Evolutionary conservation across 2,329 filamentous ascomycete species (phyloP), one percentile per base, ranked within the genome.

Genomic region (Alternaria triticimaculans): DNA sequence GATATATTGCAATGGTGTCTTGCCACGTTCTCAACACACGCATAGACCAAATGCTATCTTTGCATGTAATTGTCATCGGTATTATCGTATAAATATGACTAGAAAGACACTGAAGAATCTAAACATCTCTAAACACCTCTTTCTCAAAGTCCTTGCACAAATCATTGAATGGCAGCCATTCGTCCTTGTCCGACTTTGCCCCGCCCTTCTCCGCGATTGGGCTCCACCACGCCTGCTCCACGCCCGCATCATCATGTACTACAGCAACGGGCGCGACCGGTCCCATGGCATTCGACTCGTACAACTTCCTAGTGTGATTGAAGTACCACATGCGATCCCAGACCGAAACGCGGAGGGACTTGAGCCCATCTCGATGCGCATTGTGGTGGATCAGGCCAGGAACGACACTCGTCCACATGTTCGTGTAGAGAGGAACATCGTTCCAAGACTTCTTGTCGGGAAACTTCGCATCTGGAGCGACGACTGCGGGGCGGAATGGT

Each of bases 291-390:
- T 58, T 37, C 18, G 55, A 49, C 30, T 25, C 26, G 21, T 43
- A 58, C 21, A 58, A 33, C 4, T 11, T 15, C 9, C 55, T 30
- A 21, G 55, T 30, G 11, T 49, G 21, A 7, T 18, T n/a, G 4
- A 58, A 58, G 15, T 49, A 58, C 55, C 55, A 58, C 28, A 46
- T 48, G 20, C 55, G 55, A 58, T 58, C 45, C 55, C 45, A 50
- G 26, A 30, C 44, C 11, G 45, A 49, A 15, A 37, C 21, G n/a
- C 43, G 41, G 20, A 57, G 44, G 8, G 25, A 30, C 26, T 57
- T 48, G 10, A 58, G 15, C 10, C 55, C 45, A n/a, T 50, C 55
- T 18, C 45, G 55, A 50, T 58, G 55, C 8, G 45, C 55, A 3
- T 58, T 58, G 45, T 50, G 55, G 18, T 58, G 55, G 21, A 50